Percentiles rank a stretch among this genome's conserved stretches.
Evolutionary conservation across 148 eudicot genomes (phyloP).

Genomic region (Heliamphora exappendiculata): DNA sequence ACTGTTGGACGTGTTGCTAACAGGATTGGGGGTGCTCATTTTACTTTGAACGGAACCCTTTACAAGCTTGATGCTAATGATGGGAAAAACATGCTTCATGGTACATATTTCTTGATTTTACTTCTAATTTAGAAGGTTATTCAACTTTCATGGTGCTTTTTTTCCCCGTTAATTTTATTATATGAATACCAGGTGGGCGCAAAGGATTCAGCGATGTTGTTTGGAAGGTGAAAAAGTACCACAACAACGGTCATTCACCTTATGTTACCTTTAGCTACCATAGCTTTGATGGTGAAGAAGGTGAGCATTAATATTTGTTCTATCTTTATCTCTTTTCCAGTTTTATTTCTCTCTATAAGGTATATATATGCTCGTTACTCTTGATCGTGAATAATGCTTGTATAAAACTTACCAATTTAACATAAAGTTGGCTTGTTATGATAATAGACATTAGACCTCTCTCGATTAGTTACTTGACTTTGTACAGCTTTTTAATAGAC

Average conservation of each 20-base stretch:
- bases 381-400: neutral
- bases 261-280: slow-evolving; percentile 43
- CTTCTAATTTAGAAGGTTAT: neutral
- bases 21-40: slow-evolving; percentile 66
- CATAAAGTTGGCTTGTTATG: neutral
- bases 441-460: neutral
- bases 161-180: neutral
- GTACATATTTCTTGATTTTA: slow-evolving; percentile 24
- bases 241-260: slow-evolving; percentile 35
- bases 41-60: slow-evolving; percentile 42
- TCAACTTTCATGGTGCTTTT: neutral
- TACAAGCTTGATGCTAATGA: slow-evolving; percentile 64
- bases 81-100: slow-evolving; percentile 61
- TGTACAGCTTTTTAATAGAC: neutral
- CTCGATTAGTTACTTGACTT: neutral
- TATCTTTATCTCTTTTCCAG: neutral
- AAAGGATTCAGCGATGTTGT: slow-evolving; percentile 52
- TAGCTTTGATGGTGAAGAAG: slow-evolving; percentile 73
- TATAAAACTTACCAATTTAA: neutral
- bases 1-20: slow-evolving; percentile 85
- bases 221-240: slow-evolving; percentile 56
- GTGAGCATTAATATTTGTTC: slow-evolving; percentile 18
- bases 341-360: neutral
- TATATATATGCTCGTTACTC: neutral
- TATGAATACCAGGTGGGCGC: slow-evolving; percentile 45